These are phyloP conservation scores for Thermomucor indicae-seudaticae DNA, from an alignment of 371 early-diverging fungal genomes.

Conservation along the genomic window DNA sequence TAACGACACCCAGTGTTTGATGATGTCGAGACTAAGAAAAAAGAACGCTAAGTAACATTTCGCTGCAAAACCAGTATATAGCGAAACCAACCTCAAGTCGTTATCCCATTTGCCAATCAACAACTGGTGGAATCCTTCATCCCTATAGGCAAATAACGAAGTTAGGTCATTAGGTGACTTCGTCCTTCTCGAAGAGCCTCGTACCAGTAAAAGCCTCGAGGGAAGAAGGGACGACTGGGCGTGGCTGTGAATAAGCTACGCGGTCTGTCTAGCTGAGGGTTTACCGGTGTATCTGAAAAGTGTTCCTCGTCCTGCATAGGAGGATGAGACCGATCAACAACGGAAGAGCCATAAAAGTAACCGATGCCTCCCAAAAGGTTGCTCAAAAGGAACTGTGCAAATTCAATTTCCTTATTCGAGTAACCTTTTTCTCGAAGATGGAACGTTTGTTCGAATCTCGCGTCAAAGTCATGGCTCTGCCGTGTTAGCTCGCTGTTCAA, in stretches of 20 bases:
- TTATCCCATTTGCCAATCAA: conserved; percentile 87
- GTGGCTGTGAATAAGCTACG: conserved; percentile 77
- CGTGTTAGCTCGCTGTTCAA: conserved; percentile 15
- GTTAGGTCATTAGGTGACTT: neutral
- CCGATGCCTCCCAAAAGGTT: conserved; percentile 93
- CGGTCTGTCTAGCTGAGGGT: conserved; percentile 60
- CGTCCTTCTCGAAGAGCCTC: neutral
- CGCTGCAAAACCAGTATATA: neutral
- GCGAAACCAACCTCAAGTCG: conserved; percentile 55
- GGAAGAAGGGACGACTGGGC: conserved; percentile 93
- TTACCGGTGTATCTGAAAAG: conserved; percentile 50
- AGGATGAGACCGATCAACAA: conserved; percentile 42
- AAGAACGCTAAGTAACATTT: neutral
- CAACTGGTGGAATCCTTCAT: conserved; percentile 93
- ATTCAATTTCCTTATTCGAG: conserved; percentile 49
- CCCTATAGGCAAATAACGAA: conserved; percentile 42
- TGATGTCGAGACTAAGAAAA: conserved; percentile 63
- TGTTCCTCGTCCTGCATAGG: conserved; percentile 49
- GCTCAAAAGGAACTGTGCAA: conserved; percentile 75
- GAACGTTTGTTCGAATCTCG: conserved; percentile 75
- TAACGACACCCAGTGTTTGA: conserved; percentile 74
- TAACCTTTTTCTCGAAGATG: conserved; percentile 66
- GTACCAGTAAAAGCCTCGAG: conserved; percentile 92
- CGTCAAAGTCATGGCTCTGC: conserved; percentile 52
- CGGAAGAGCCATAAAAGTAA: conserved; percentile 53